Base-by-base conservation (phyloP, 768 basidiomycete species). In the Butyriboletus loyo region DNA sequence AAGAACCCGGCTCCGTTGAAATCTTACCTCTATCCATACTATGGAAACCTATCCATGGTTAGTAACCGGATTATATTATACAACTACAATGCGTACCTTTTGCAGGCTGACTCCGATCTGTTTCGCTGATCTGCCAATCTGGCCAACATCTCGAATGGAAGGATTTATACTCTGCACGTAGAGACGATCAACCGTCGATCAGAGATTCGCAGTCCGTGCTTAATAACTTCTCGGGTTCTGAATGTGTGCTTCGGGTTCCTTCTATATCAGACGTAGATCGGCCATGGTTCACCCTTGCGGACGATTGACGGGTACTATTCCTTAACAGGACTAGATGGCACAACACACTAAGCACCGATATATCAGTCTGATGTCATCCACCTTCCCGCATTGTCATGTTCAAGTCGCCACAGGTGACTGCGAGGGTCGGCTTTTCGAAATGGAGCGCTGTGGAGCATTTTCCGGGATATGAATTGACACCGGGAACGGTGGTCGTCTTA, bases 381-480 rank as follows among this genome's bases (percentile, higher is more conserved):
- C n/a, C 28, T 36, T 35, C 4, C 25, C n/a, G 38, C 22, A 53
- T 21, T n/a, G 19, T 27, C 30, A 17, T 41, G 22, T 7, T 34
- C 28, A 27, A 21, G 19, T 9, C 7, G 28, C 27, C 22, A 13
- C 40, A 31, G 34, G 19, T 9, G 14, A 38, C 7, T 13, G 6
- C 37, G 22, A 32, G 22, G 52, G 38, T 36, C 52, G 43, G 44
- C 53, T 30, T 15, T 54, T 59, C 53, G 14, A 45, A 49, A 45
- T 53, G 49, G 19, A 15, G 15, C 31, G 22, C 27, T 24, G 21
- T 17, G 44, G 48, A 49, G 52, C 46, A 38, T 59, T 46, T 51
- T 54, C 49, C 61, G 53, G 53, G 30, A 60, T 19, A 49, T 56
- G 60, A 61, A 61, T 63, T 32, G 11, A 15, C 14, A 34, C 32